phyloP scores from a whole-genome alignment of 805 yeast genomes.

The Wickerhamomyces pijperi region DNA sequence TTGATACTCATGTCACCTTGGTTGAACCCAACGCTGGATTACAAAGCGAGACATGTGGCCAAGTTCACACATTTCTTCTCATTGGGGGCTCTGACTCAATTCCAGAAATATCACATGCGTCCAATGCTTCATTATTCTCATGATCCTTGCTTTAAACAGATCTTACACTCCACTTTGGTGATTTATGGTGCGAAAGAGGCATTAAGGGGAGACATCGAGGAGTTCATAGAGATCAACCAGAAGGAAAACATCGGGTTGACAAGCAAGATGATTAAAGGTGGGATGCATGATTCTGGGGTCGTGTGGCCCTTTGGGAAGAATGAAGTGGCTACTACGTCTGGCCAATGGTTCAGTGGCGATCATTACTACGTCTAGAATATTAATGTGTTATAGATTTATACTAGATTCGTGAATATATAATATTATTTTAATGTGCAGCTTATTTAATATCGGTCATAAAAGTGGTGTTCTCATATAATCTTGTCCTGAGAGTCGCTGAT shows the following conservation, averaged over 20 bases:
- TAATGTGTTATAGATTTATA: too few relatives aligned
- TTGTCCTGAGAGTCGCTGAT: conserved; percentile 19
- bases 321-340: not conserved
- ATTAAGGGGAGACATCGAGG: not conserved
- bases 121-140: not conserved
- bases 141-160: not conserved
- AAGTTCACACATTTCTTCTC: not conserved
- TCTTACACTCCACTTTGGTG: not conserved
- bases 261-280: not conserved
- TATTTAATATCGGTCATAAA: too few relatives aligned
- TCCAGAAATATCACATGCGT: not conserved
- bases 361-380: not conserved
- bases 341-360: not conserved
- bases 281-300: not conserved
- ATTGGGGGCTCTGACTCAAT: not conserved
- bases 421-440: too few relatives aligned
- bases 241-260: not conserved
- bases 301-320: not conserved
- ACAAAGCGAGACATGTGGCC: not conserved
- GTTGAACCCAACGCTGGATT: not conserved
- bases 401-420: not conserved
- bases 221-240: not conserved
- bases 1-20: not conserved
- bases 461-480: too few relatives aligned
- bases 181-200: not conserved